Conservation (phyloP, 352 stramenopile genomes). For the Globisporangium yorkense region DNA sequence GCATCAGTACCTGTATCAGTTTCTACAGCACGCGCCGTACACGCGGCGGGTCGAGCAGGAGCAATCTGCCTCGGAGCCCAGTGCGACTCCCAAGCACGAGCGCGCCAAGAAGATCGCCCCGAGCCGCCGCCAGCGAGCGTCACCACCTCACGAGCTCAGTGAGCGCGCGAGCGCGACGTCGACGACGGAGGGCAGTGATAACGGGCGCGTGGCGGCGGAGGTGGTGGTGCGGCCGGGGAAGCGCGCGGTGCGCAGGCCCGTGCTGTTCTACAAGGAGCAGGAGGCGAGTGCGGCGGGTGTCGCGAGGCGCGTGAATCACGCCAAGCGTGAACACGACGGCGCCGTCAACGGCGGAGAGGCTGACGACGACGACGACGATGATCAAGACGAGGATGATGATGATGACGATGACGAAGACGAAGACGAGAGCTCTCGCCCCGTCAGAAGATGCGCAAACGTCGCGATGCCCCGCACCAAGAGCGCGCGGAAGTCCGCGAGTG, state of each 20-base stretch:
- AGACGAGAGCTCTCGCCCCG: neutral
- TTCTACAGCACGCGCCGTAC: neutral
- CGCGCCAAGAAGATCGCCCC: constrained; percentile 1
- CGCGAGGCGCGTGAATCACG: neutral
- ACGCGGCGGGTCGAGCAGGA: constrained; percentile 6
- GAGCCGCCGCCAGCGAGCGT: neutral
- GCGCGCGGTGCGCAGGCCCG: too few relatives aligned
- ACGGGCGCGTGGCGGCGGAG: too few relatives aligned
- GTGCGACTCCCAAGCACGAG: constrained; percentile 1
- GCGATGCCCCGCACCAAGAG: too few relatives aligned
- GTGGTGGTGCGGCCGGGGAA: too few relatives aligned
- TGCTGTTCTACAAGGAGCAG: too few relatives aligned
- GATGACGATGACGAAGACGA: neutral
- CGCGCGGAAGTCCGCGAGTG: too few relatives aligned
- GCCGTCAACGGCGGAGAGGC: neutral
- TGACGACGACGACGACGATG: neutral
- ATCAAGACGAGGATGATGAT: neutral
- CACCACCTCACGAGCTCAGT: neutral
- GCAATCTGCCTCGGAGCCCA: neutral
- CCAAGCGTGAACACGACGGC: neutral
- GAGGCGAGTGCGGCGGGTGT: neutral
- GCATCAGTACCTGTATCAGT: neutral
- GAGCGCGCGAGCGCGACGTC: neutral
- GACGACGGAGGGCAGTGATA: too few relatives aligned
- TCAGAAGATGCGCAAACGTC: too few relatives aligned